Conservation (phyloP, 2,329 filamentous ascomycete genomes). For the Hymenoscyphus albidus region DNA sequence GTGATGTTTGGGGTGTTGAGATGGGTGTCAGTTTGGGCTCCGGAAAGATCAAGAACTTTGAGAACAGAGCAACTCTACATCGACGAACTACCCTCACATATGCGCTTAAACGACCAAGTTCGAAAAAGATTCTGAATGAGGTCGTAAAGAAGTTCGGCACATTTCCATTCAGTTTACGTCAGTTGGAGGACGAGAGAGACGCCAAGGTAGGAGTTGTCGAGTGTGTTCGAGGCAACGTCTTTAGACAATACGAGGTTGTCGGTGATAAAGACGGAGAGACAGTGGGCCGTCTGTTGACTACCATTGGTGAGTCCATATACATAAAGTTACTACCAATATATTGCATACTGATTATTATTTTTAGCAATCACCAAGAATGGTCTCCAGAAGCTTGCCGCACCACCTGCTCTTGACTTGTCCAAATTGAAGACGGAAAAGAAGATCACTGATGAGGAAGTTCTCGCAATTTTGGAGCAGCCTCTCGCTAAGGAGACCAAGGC, state of each 20-base stretch:
- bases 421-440: conserved; percentile 96
- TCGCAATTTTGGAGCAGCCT: conserved; percentile 90
- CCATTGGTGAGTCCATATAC: conserved; percentile 67
- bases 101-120: conserved; percentile 88
- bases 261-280: conserved; percentile 86
- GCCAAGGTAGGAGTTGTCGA: conserved; percentile 96
- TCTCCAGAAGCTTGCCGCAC: conserved; percentile 76
- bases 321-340: neutral
- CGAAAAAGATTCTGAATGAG: conserved; percentile 87
- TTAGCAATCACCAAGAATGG: conserved; percentile 97
- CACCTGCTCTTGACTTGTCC: conserved; percentile 70
- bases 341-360: conserved; percentile 28
- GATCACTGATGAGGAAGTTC: conserved; percentile 91
- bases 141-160: conserved; percentile 95
- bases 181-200: conserved; percentile 93
- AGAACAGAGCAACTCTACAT: conserved; percentile 86
- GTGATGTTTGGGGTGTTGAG: conserved; percentile 97
- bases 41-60: conserved; percentile 91
- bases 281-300: conserved; percentile 84
- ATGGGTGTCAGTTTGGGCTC: conserved; percentile 85
- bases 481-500: conserved; percentile 82
- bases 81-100: conserved; percentile 90
- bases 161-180: conserved; percentile 96
- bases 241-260: conserved; percentile 94
- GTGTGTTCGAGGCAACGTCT: conserved; percentile 87